Evolutionary conservation across 257 asterid genomes (phyloP).

Genomic region (Solanum okadae): DNA sequence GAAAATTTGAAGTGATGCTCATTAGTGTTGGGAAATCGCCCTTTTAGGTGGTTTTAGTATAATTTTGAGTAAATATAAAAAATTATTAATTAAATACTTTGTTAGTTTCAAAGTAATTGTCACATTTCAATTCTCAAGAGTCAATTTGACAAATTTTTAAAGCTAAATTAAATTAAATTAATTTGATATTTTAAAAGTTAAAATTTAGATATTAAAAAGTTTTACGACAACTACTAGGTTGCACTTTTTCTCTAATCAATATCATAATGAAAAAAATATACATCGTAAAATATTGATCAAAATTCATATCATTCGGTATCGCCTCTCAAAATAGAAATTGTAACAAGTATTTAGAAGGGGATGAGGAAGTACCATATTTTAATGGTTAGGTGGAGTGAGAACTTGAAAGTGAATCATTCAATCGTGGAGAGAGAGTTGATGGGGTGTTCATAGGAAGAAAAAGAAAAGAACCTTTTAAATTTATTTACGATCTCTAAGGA

Average conservation of each 20-base stretch:
- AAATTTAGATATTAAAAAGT: too few relatives aligned
- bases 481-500: too few relatives aligned
- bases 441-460: background rate
- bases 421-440: background rate
- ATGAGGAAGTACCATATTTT: background rate
- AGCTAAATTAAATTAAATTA: too few relatives aligned
- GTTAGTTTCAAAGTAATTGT: too few relatives aligned
- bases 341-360: background rate
- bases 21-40: too few relatives aligned
- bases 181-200: too few relatives aligned
- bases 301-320: background rate
- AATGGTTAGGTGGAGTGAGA: background rate
- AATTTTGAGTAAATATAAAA: too few relatives aligned
- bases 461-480: too few relatives aligned
- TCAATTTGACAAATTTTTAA: fast-evolving
- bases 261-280: background rate
- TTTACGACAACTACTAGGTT: background rate
- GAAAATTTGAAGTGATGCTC: too few relatives aligned
- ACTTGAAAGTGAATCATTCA: background rate
- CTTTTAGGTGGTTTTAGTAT: too few relatives aligned
- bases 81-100: too few relatives aligned
- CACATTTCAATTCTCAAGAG: too few relatives aligned
- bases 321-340: background rate
- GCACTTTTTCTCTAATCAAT: background rate
- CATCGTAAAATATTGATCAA: background rate